Percentiles rank a stretch among this genome's conserved stretches.
Conservation (phyloP, 768 basidiomycete genomes). For the Termitomyces sp. region DNA sequence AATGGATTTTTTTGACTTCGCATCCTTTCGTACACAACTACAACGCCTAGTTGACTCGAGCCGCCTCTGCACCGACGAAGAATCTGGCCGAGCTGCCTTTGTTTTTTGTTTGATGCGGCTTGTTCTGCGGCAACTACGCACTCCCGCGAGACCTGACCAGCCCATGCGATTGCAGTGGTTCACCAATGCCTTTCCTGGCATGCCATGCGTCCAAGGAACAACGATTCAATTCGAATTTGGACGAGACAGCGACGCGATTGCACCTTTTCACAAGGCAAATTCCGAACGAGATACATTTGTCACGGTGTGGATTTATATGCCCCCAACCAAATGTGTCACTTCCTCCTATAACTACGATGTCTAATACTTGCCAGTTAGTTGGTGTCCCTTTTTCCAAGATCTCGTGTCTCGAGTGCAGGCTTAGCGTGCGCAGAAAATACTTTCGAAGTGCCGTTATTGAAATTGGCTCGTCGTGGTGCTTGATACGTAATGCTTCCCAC, state of each 20-base stretch:
- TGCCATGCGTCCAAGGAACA: conserved; percentile 47
- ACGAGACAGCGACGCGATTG: conserved; percentile 32
- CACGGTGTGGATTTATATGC: conserved; percentile 38
- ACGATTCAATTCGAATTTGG: conserved; percentile 41
- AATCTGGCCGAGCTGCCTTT: background rate
- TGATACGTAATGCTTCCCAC: conserved; percentile 23
- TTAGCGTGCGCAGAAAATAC: background rate
- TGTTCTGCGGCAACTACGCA: conserved; percentile 39
- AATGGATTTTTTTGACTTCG: background rate
- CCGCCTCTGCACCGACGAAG: background rate
- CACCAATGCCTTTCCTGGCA: conserved; percentile 48
- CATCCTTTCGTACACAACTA: conserved; percentile 33
- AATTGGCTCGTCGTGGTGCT: conserved; percentile 28
- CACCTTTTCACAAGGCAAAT: conserved; percentile 55
- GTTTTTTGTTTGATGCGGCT: background rate
- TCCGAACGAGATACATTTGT: conserved; percentile 50
- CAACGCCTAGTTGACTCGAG: conserved; percentile 1
- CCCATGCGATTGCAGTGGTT: conserved; percentile 42
- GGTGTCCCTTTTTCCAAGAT: background rate
- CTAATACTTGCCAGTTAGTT: conserved; percentile 38
- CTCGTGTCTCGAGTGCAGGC: conserved; percentile 16
- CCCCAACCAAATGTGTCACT: conserved; percentile 36
- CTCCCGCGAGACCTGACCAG: conserved; percentile 34
- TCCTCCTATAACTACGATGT: conserved; percentile 42
- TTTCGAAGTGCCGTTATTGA: background rate